Evolutionary conservation across 306 rosid species (phyloP), one percentile per base, ranked within the genome.

Genomic region (Echinosophora koreensis): DNA sequence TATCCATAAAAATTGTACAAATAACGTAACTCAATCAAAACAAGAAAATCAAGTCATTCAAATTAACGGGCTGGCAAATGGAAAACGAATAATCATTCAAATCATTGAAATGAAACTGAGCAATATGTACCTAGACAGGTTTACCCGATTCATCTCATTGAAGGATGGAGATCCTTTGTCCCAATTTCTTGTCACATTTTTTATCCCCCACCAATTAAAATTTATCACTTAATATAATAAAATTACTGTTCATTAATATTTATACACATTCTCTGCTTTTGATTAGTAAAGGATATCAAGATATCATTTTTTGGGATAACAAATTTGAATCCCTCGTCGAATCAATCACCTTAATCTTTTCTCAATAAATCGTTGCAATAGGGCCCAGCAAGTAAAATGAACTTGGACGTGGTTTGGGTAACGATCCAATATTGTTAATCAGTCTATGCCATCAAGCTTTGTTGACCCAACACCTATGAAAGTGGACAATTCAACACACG

Each of bases 91-190:
- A 39, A 17, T 17, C 28, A 17, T 41, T 65, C 52, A 22, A 46
- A 28, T 30, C 14, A 59, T 74, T 62, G 71, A 62, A 35, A 47
- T 38, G 71, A 61, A 47, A 5, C 18, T 11, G 22, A 46, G 30
- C 9, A 47, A n/a, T 5, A 46, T 50, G 80, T 0, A 64, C 8
- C 49, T 63, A 54, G 64, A 50, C 64, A 7, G 12, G 51, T 4
- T 7, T 30, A 3, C 1, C 1, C 28, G 4, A 37, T 75, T 75
- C 54, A 18, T 14, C 8, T 52, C 8, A 6, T n/a, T n/a, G n/a
- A n/a, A n/a, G n/a, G n/a, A n/a, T n/a, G n/a, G n/a, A n/a, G n/a
- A n/a, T n/a, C n/a, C n/a, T n/a, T n/a, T n/a, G n/a, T n/a, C n/a
- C n/a, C n/a, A n/a, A n/a, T n/a, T n/a, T n/a, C n/a, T n/a, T n/a